Base-by-base conservation (phyloP, 495 filamentous ascomycete species). In the Terfezia claveryi region DNA sequence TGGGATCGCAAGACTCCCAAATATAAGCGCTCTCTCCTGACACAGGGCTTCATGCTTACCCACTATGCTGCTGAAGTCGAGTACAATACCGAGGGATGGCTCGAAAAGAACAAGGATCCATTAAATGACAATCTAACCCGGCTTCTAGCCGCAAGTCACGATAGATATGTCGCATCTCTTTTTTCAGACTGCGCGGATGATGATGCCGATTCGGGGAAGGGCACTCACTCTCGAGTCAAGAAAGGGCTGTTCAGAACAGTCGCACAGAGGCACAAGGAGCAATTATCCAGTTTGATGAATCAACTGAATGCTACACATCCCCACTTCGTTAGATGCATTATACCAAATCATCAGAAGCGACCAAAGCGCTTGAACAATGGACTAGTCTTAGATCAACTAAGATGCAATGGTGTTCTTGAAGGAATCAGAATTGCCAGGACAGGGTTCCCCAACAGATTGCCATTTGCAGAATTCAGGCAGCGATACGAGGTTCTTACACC, bases 31-130 rank as follows among this genome's bases (percentile, higher is more conserved):
- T 86, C 88, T 50, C 80, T 91, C 37, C 75, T 95, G 36, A 82
- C 76, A 2, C 87, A 94, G 65, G 92, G 92, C 0, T 99, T 99
- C 63, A 80, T 94, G 65, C 77, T 99, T n/a, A 99, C 92, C 2
- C 92, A 99, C 62, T 99, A 99, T 61, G 92, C 92, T 9, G 86
- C 92, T 14, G 91, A 94, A 67, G 92, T 99, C 1, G 92, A 99
- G 65, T 99, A 99, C 66, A 82, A 79, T 10, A 99, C 92, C 0
- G 79, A 88, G 23, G 85, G 83, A 50, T 99, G 92, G 92, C 73
- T 99, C 36, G 89, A 95, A 65, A 99, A 96, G 74, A 99, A 99
- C 70, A 99, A 99, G 63, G 92, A 99, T 64, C 92, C 92, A 1
- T 68, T 99, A 10, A 96, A 96, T 57, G 92, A 99, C 72, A 99